Evolutionary conservation across 306 rosid genomes (phyloP), one percentile per base, ranked within the genome.

Genomic region (Rosa chinensis): DNA sequence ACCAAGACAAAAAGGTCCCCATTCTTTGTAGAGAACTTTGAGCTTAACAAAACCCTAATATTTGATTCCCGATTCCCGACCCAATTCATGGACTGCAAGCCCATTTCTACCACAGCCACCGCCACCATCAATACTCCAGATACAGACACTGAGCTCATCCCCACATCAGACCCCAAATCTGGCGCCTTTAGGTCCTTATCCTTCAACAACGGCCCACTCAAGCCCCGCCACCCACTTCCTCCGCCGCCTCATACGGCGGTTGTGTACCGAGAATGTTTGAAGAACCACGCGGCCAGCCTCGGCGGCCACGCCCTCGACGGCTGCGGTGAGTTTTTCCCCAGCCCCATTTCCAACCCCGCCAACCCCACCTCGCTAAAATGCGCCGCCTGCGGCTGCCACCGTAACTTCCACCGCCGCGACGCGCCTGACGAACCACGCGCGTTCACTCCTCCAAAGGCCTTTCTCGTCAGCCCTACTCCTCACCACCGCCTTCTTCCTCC

Each of bases 311-410:
- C 97, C 58, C 84, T 94, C 9, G 97, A 94, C 44, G 98, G 98
- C 3, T 94, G 98, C 66, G 97, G 98, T 0, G 98, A 92, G 88
- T 94, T 94, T 88, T 87, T 90, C 90, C 88, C 91, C 1, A 85
- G 88, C 17, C 80, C 93, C 8, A 23, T 86, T 52, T 73, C 86
- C 80, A 66, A 73, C 67, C 79, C 80, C 61, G 1, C 82, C 10
- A 90, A 94, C 77, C 97, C 98, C 7, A 87, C 94, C 48, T 90
- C 93, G 1, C 87, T 94, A 5, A 94, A 89, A 80, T 92, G 98
- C 39, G 97, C 92, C 10, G 98, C 98, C 4, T 94, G 98, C 44
- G 97, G 97, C 20, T 94, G 98, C 74, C 98, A 94, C 88, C 92
- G 99, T 42, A 94, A 92, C 73, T 94, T 91, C 87, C 99, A 94